These are phyloP conservation scores for Cyberlindnera amylophila DNA, from an alignment of 805 yeast species.

Conservation along the genomic window DNA sequence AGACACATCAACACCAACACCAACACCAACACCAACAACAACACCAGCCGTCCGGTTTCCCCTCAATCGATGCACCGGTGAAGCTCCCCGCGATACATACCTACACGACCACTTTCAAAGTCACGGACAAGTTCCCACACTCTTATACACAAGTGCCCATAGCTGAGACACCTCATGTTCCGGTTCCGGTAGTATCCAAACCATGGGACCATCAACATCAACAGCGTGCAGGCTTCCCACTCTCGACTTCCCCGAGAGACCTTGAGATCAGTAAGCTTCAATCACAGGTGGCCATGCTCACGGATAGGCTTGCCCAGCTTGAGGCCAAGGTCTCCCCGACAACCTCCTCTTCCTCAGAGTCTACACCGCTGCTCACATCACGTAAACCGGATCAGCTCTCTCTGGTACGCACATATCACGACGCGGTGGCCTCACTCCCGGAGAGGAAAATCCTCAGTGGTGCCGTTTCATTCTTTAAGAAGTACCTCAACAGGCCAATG, in stretches of 20 bases:
- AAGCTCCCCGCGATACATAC: conserved; percentile 18
- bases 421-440: conserved; percentile 7
- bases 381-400: too few species aligned
- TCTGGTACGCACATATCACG: too few species aligned
- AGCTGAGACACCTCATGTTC: too few species aligned
- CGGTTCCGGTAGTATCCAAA: too few species aligned
- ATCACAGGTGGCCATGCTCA: conserved; percentile 13
- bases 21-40: not conserved
- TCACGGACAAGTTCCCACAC: conserved; percentile 11
- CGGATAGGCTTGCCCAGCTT: conserved; percentile 13
- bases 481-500: conserved; percentile 15
- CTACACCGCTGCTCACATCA: not conserved
- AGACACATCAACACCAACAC: conserved; percentile 1
- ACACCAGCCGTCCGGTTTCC: not conserved
- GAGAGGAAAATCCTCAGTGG: not conserved
- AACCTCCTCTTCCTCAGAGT: not conserved
- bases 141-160: conserved; percentile 5
- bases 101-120: conserved; percentile 18
- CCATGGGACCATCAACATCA: not conserved
- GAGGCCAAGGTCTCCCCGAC: conserved; percentile 12
- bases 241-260: conserved; percentile 5
- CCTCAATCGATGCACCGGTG: not conserved
- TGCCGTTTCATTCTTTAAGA: conserved; percentile 11
- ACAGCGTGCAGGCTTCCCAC: too few species aligned
- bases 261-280: conserved; percentile 15